A percentile compares a stretch with the other conserved stretches of the same genome.
phyloP scores from a whole-genome alignment of 192 early-diverging fungal genomes.

The Diversispora epigaea region DNA sequence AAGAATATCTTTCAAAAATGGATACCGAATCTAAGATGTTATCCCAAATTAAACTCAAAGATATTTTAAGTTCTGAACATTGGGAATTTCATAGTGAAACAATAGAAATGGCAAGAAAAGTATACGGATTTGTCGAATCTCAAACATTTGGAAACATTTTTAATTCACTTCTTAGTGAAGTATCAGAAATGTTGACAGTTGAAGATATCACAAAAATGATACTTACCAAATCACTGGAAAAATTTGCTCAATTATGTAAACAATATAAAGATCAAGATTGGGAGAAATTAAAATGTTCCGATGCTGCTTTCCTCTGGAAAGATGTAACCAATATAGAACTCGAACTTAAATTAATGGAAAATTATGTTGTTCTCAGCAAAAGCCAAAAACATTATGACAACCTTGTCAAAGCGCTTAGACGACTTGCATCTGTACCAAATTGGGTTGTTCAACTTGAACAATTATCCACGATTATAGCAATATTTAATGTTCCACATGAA shows the following conservation, averaged over 20 bases:
- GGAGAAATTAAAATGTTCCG: background rate
- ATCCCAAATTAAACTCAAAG: background rate
- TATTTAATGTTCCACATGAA: background rate
- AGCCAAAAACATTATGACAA: background rate
- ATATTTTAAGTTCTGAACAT: background rate
- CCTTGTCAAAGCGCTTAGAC: background rate
- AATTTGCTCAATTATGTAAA: background rate
- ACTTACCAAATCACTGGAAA: background rate
- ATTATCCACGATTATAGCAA: background rate
- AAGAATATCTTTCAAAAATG: background rate
- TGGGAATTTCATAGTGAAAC: background rate
- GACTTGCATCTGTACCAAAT: background rate
- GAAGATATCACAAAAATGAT: background rate
- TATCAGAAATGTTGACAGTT: background rate
- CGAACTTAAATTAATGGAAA: constrained; percentile 5
- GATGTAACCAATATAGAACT: background rate
- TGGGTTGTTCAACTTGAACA: background rate
- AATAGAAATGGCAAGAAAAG: background rate
- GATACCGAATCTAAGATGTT: background rate
- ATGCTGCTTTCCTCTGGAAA: background rate
- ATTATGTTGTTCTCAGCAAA: background rate
- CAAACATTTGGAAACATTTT: background rate
- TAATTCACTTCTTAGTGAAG: background rate
- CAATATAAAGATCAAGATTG: background rate
- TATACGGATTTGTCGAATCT: background rate